These are phyloP conservation scores for Aegilops bicornis DNA, from an alignment of 176 grass and related monocot species.

Conservation along the genomic window DNA sequence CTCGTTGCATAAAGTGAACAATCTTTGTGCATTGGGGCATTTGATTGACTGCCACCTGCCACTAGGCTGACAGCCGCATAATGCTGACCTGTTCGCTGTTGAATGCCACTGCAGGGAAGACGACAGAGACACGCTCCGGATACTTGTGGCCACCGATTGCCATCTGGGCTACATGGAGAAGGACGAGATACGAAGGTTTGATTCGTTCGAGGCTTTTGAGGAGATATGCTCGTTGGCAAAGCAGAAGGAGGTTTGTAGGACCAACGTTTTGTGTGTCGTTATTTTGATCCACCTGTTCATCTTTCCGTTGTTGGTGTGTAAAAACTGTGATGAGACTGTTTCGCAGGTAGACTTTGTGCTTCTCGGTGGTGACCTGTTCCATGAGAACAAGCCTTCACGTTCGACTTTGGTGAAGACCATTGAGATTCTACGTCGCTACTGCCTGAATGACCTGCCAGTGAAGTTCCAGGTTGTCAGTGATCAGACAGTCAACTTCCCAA, in stretches of 20 bases:
- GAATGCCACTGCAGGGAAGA: constrained; percentile 24
- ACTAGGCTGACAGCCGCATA: background rate
- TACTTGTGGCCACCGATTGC: constrained; percentile 81
- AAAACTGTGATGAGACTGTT: background rate
- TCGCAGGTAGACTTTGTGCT: constrained; percentile 79
- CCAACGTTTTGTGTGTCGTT: background rate
- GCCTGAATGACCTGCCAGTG: constrained; percentile 62
- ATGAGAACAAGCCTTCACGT: constrained; percentile 92
- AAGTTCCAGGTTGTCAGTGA: constrained; percentile 88
- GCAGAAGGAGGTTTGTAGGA: constrained; percentile 66
- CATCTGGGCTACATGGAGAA: constrained; percentile 97
- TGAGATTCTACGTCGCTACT: constrained; percentile 64
- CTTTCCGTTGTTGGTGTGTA: background rate
- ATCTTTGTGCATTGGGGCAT: background rate
- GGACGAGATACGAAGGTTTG: constrained; percentile 88
- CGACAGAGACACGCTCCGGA: constrained; percentile 36
- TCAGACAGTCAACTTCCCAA: constrained; percentile 76
- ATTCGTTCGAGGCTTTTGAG: constrained; percentile 89
- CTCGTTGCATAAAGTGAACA: background rate
- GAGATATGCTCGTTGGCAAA: constrained; percentile 82
- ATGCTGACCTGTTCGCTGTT: background rate
- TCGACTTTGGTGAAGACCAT: constrained; percentile 75
- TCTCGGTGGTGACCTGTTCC: constrained; percentile 84
- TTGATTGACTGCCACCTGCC: background rate
- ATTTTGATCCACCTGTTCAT: background rate